Percentiles rank a stretch among this genome's conserved stretches.
Evolutionary conservation across 2,329 filamentous ascomycete species (phyloP).

Genomic region (Fusarium sororula): DNA sequence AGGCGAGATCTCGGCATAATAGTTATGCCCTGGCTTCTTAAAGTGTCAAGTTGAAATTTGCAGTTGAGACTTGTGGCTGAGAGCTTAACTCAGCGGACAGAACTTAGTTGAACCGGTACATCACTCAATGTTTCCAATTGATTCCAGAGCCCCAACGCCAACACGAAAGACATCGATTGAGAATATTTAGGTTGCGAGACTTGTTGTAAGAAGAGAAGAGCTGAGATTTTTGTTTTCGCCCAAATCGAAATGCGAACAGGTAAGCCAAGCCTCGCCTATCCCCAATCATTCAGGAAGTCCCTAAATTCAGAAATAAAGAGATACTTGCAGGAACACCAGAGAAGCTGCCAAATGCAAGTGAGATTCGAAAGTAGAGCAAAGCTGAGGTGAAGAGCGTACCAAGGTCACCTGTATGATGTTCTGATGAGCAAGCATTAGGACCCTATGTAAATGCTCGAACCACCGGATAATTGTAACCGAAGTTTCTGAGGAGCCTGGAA

Average conservation of each 20-base stretch:
- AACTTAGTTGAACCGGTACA: fast-evolving
- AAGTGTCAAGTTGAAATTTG: no score
- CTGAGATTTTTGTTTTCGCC: fast-evolving
- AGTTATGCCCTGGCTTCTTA: background rate
- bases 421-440: background rate
- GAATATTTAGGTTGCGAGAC: fast-evolving
- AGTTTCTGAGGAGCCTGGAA: fast-evolving
- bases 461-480: background rate
- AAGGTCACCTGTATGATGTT: no score
- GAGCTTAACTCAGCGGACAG: no score
- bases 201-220: background rate
- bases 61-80: no score
- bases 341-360: background rate
- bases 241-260: background rate
- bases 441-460: background rate
- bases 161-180: background rate
- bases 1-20: no score
- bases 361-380: background rate
- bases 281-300: no score
- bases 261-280: background rate
- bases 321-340: background rate
- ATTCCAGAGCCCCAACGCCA: fast-evolving
- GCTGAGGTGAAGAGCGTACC: background rate
- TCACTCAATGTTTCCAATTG: background rate
- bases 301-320: background rate